A percentile compares a stretch with the other conserved stretches of the same genome.
These are phyloP conservation scores for Talaromyces sp. DNA, from an alignment of 2,329 filamentous ascomycete species.

Conservation along the genomic window DNA sequence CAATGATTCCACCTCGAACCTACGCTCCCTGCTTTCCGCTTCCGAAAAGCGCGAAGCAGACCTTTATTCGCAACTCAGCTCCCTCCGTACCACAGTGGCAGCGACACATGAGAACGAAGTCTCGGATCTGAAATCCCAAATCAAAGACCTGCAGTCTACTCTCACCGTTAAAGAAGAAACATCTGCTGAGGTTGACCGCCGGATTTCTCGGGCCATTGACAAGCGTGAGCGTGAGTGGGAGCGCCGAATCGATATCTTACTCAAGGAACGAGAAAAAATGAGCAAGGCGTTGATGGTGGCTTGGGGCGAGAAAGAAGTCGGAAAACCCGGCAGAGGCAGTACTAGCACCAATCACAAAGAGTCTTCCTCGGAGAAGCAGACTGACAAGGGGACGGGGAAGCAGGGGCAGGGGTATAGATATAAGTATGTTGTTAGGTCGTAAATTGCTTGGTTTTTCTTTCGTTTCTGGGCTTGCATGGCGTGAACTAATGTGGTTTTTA, in stretches of 20 bases:
- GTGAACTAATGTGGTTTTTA: conserved; percentile 12
- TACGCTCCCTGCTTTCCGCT: conserved; percentile 27
- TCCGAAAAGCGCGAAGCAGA: conserved; percentile 31
- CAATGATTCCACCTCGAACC: conserved; percentile 30
- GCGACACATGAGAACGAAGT: conserved; percentile 21
- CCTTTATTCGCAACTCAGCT: conserved; percentile 27
- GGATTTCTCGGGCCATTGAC: conserved; percentile 35
- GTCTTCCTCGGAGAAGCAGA: not conserved
- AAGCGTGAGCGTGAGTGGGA: conserved; percentile 42
- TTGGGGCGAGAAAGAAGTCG: conserved; percentile 39
- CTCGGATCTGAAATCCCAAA: conserved; percentile 25
- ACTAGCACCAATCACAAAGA: not conserved
- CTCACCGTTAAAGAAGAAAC: conserved; percentile 38
- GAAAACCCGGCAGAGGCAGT: conserved; percentile 18
- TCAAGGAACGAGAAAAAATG: conserved; percentile 38
- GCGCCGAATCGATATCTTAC: conserved; percentile 33
- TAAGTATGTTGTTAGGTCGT: conserved; percentile 24
- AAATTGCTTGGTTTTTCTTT: not conserved
- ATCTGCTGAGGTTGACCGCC: conserved; percentile 32
- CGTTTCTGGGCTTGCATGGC: not conserved
- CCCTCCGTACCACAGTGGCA: conserved; percentile 19
- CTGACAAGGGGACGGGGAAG: conserved; percentile 10
- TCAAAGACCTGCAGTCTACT: conserved; percentile 27
- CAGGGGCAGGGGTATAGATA: conserved; percentile 34
- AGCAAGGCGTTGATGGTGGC: conserved; percentile 33